These are phyloP conservation scores for Plicaturopsis crispa DNA, from an alignment of 768 basidiomycete species.

Conservation along the genomic window DNA sequence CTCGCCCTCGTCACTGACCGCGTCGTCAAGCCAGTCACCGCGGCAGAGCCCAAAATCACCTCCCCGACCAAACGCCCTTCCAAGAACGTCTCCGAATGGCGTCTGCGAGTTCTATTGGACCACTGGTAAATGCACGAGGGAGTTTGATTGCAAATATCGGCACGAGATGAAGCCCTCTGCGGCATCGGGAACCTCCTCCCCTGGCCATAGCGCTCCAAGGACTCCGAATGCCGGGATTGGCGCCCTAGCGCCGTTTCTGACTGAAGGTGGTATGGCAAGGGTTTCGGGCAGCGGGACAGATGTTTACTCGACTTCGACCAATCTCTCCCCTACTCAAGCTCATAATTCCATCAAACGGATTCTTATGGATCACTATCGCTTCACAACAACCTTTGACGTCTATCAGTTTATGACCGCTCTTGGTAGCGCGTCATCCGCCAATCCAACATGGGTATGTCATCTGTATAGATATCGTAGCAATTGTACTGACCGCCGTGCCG, in stretches of 20 bases:
- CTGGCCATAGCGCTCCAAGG: slow-evolving; percentile 4
- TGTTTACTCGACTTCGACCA: slow-evolving; percentile 28
- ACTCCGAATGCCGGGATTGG: slow-evolving; percentile 9
- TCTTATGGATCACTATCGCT: slow-evolving; percentile 34
- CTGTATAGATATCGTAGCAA: not conserved
- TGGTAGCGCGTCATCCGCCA: slow-evolving; percentile 2
- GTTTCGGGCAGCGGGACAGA: slow-evolving; percentile 34
- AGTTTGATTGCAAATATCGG: slow-evolving; percentile 35
- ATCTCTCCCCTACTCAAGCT: slow-evolving; percentile 36
- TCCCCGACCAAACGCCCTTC: too few species aligned
- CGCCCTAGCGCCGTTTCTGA: slow-evolving; percentile 35
- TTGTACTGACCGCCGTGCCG: slow-evolving; percentile 4
- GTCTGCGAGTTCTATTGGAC: slow-evolving; percentile 42
- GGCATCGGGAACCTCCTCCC: not conserved
- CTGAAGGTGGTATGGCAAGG: slow-evolving; percentile 35
- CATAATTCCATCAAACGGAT: slow-evolving; percentile 38
- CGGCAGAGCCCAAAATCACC: too few species aligned
- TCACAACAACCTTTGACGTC: slow-evolving; percentile 30
- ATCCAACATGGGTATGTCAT: slow-evolving; percentile 12
- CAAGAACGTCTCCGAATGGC: slow-evolving; percentile 15
- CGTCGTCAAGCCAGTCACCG: too few species aligned
- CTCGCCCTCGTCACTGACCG: slow-evolving; percentile 6
- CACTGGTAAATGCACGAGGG: slow-evolving; percentile 35
- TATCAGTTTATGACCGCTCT: slow-evolving; percentile 18
- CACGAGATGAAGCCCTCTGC: slow-evolving; percentile 21